A percentile compares a stretch with the other conserved stretches of the same genome.
These are phyloP conservation scores for Pichia pseudocactophila DNA, from an alignment of 805 yeast species.

Conservation along the genomic window DNA sequence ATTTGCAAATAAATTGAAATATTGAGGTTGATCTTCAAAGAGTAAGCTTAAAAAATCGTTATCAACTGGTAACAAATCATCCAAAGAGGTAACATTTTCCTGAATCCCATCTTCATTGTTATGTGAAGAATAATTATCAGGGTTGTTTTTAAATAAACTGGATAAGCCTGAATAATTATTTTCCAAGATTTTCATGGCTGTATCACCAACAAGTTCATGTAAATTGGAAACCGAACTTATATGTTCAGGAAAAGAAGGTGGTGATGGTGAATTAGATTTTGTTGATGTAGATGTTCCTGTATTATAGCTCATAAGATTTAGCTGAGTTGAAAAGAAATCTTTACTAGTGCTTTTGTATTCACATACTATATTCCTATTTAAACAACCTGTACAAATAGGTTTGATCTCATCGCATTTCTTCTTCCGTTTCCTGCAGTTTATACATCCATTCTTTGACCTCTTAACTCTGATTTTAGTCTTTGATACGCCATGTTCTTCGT, in stretches of 20 bases:
- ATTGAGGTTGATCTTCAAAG: conserved; percentile 13
- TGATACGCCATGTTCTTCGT: background rate
- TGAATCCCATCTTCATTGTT: background rate
- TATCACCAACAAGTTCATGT: conserved; percentile 10
- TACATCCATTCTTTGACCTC: conserved; percentile 22
- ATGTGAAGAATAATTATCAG: background rate
- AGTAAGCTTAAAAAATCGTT: conserved; percentile 8
- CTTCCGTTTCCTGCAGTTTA: conserved; percentile 22
- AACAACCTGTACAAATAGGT: conserved; percentile 24
- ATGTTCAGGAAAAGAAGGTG: background rate
- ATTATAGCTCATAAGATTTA: background rate
- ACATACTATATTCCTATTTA: conserved; percentile 16
- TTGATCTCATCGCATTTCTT: conserved; percentile 25
- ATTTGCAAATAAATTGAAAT: conserved; percentile 6
- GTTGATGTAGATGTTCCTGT: background rate
- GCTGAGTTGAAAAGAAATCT: background rate
- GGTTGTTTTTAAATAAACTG: conserved; percentile 4
- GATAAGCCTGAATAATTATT: conserved; percentile 8
- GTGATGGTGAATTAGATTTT: background rate
- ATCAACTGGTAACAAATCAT: conserved; percentile 8
- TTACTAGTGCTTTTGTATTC: conserved; percentile 11
- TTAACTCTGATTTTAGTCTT: conserved; percentile 2
- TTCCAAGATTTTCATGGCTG: conserved; percentile 11
- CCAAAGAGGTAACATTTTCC: conserved; percentile 1
- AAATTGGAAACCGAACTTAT: conserved; percentile 8